Percentiles rank a stretch among this genome's conserved stretches.
Evolutionary conservation across 2,329 filamentous ascomycete genomes (phyloP).

Genomic region (Bimuria novae-zelandiae): DNA sequence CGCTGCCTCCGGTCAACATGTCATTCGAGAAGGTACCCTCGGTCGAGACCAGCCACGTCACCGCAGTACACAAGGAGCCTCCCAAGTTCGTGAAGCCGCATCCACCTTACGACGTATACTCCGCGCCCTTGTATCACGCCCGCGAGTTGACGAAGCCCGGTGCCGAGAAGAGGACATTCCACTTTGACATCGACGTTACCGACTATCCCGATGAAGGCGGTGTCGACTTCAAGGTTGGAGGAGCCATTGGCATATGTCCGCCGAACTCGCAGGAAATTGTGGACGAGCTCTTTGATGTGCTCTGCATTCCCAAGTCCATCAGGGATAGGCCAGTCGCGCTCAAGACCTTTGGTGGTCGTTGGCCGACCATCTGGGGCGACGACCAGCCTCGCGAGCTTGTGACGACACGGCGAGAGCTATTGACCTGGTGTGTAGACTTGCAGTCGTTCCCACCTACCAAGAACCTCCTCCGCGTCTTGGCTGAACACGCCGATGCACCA

Average conservation of each 20-base stretch:
- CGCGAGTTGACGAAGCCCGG: slow-evolving; percentile 86
- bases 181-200: slow-evolving; percentile 96
- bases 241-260: slow-evolving; percentile 90
- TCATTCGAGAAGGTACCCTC: slow-evolving; percentile 66
- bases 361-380: slow-evolving; percentile 98
- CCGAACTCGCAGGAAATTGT: slow-evolving; percentile 80
- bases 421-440: slow-evolving; percentile 94
- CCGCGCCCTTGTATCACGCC: slow-evolving; percentile 81
- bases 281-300: slow-evolving; percentile 79
- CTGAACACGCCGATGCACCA: slow-evolving; percentile 77
- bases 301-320: slow-evolving; percentile 79
- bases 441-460: slow-evolving; percentile 93
- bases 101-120: slow-evolving; percentile 88
- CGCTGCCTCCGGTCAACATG: slow-evolving; percentile 75
- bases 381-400: slow-evolving; percentile 83
- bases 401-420: slow-evolving; percentile 86
- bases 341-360: slow-evolving; percentile 79
- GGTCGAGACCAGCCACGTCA: slow-evolving; percentile 48
- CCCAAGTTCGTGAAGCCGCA: slow-evolving; percentile 93
- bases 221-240: slow-evolving; percentile 94
- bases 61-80: slow-evolving; percentile 64
- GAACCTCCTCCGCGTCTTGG: slow-evolving; percentile 79
- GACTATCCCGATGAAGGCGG: slow-evolving; percentile 85
- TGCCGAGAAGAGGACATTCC: slow-evolving; percentile 95
- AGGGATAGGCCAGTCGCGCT: slow-evolving; percentile 83